A percentile compares a stretch with the other conserved stretches of the same genome.
phyloP scores from a whole-genome alignment of 768 basidiomycete species.

The Macrolepiota dolichaula region DNA sequence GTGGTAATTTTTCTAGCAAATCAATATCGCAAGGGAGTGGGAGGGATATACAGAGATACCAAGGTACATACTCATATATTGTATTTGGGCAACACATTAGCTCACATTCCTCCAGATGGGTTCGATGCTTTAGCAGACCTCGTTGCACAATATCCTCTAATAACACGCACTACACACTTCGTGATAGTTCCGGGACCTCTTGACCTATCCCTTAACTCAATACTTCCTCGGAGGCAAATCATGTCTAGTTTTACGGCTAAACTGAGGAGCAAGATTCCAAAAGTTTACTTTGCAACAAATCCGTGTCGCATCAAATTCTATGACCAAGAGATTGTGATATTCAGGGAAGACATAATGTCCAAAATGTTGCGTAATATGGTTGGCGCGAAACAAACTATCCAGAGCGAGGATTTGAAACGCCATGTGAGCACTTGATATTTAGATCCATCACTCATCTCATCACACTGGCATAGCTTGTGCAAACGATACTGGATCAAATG shows the following conservation, averaged over 20 bases:
- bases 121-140: conserved; percentile 87
- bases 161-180: conserved; percentile 81
- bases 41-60: conserved; percentile 78
- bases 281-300: conserved; percentile 81
- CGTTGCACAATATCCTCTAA: conserved; percentile 74
- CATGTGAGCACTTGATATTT: conserved; percentile 54
- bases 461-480: conserved; percentile 69
- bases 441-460: not conserved
- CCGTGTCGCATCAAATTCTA: conserved; percentile 95
- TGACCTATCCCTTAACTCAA: no score
- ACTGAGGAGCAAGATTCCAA: conserved; percentile 70
- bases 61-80: conserved; percentile 55
- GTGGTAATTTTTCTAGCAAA: conserved; percentile 90
- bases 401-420: conserved; percentile 80
- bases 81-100: not conserved
- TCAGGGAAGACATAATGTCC: conserved; percentile 90
- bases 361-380: conserved; percentile 91
- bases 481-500: conserved; percentile 91
- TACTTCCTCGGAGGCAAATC: no score
- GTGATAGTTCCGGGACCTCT: conserved; percentile 14
- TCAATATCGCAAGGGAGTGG: conserved; percentile 78
- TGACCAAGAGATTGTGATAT: conserved; percentile 92
- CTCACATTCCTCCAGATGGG: conserved; percentile 49
- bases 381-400: conserved; percentile 77
- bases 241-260: conserved; percentile 62